Conservation (phyloP, 345 rosid genomes). For the Boechera stricta region DNA sequence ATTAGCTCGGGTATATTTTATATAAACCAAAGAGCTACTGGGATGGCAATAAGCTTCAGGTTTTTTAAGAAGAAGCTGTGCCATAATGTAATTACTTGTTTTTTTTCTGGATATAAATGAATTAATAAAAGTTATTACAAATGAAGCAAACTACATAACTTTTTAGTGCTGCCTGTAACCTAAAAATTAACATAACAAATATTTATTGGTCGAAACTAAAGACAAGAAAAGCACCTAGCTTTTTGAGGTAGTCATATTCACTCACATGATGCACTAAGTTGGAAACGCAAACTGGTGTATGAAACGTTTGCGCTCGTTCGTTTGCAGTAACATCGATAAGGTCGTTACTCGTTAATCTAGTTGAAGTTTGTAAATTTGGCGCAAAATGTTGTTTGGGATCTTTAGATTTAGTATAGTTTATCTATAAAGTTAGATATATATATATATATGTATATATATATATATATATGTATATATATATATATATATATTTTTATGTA, state of each 20-base stretch:
- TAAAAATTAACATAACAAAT: not conserved
- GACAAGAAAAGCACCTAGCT: not conserved
- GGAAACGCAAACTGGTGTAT: not conserved
- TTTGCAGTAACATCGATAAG: not conserved
- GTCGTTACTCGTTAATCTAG: not conserved
- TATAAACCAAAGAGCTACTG: conserved; percentile 16
- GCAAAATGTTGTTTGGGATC: not conserved
- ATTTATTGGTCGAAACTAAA: not conserved
- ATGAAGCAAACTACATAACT: not conserved
- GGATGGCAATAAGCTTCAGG: conserved; percentile 17
- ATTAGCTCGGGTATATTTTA: not conserved
- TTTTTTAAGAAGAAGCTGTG: conserved; percentile 14
- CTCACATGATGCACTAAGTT: not conserved
- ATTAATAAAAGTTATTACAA: conserved; percentile 34
- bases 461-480: too few species aligned
- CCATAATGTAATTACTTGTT: conserved; percentile 18
- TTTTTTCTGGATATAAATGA: not conserved
- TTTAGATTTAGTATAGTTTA: not conserved
- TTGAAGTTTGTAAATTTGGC: not conserved
- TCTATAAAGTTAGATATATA: not conserved
- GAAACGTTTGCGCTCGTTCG: not conserved
- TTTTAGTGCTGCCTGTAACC: not conserved
- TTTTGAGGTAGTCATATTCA: not conserved
- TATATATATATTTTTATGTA: not conserved
- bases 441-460: too few species aligned